Evolutionary conservation across 2,329 filamentous ascomycete species (phyloP), one percentile per base, ranked within the genome.

Genomic region (Phialemonium atrogriseum): DNA sequence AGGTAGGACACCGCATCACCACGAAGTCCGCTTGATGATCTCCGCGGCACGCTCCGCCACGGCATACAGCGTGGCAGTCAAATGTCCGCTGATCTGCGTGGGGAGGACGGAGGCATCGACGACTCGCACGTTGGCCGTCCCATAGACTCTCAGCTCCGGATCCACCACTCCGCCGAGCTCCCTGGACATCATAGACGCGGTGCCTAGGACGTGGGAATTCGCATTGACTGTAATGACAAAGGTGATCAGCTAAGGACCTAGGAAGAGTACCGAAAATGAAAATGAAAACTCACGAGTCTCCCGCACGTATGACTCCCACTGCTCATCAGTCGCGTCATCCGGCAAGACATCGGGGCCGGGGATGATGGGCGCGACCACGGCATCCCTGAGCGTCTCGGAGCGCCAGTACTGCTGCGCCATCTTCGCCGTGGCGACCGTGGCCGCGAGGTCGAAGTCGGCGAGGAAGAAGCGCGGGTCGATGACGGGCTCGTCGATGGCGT

Each of bases 21-120:
- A n/a, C n/a, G n/a, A n/a, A n/a, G n/a, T n/a, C n/a, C 20, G 11
- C 26, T 11, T 28, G 26, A 41, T 39, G 4, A 43, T 37, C 4
- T 42, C 28, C 31, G 52, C 25, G 5, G 38, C 42, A 44, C 59
- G 66, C 44, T 70, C 66, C 11, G 50, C 63, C 29, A 66, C 45
- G 53, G 62, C 64, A 38, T 69, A 70, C 4, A 68, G 58, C 2
- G 58, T 54, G 36, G 61, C 63, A 37, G 66, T 60, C 24, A 38
- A 23, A 60, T 65, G 10, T 56, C 52, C 40, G 35, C 59, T 62
- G 41, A 26, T 37, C 20, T 39, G 39, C 19, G 62, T 37, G 3
- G 62, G 62, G 13, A 64, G 50, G 17, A 64, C 50, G 10, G 56
- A 57, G 5, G 57, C 53, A 37, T 66, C 62, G 5, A 62, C 58